phyloP scores from a whole-genome alignment of 352 stramenopile species.

The Elongisporangium undulatum region DNA sequence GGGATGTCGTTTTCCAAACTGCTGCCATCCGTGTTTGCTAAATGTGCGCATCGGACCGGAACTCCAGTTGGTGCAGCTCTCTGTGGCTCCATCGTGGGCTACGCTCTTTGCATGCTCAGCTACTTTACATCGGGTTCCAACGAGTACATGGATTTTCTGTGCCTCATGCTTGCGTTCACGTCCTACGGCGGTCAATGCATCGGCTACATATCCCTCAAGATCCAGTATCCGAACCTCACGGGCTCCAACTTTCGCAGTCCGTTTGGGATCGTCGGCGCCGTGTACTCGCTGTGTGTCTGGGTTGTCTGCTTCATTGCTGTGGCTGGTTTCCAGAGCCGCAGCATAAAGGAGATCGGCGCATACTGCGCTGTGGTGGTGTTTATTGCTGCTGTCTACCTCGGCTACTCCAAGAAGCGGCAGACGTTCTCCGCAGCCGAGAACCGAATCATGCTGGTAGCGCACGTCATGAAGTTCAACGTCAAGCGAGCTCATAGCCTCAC shows the following conservation, averaged over 20 bases:
- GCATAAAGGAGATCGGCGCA: constrained; percentile 7
- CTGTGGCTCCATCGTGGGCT: constrained; percentile 19
- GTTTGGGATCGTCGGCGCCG: constrained; percentile 23
- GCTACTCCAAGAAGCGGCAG: constrained; percentile 27
- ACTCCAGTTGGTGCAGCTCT: constrained; percentile 17
- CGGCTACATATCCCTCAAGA: constrained; percentile 36
- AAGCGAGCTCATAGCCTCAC: no score
- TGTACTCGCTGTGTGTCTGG: constrained; percentile 25
- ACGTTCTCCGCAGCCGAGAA: constrained; percentile 33
- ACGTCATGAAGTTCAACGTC: constrained; percentile 41
- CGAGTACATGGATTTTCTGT: constrained; percentile 25
- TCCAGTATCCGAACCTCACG: constrained; percentile 35
- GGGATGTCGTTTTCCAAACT: constrained; percentile 40
- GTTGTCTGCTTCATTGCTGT: constrained; percentile 19
- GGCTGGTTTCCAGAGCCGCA: constrained; percentile 21
- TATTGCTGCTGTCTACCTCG: constrained; percentile 28
- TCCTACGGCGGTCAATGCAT: constrained; percentile 36
- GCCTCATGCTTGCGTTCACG: constrained; percentile 27
- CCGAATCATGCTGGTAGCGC: constrained; percentile 32
- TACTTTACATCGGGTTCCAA: constrained; percentile 19
- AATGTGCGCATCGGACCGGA: constrained; percentile 6
- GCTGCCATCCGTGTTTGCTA: constrained; percentile 22
- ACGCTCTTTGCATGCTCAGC: constrained; percentile 24
- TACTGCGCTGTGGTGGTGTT: constrained; percentile 15
- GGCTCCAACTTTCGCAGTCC: constrained; percentile 34